A percentile compares a stretch with the other conserved stretches of the same genome.
phyloP scores from a whole-genome alignment of 192 early-diverging fungal genomes.

The Gorgonomyces haynaldii region DNA sequence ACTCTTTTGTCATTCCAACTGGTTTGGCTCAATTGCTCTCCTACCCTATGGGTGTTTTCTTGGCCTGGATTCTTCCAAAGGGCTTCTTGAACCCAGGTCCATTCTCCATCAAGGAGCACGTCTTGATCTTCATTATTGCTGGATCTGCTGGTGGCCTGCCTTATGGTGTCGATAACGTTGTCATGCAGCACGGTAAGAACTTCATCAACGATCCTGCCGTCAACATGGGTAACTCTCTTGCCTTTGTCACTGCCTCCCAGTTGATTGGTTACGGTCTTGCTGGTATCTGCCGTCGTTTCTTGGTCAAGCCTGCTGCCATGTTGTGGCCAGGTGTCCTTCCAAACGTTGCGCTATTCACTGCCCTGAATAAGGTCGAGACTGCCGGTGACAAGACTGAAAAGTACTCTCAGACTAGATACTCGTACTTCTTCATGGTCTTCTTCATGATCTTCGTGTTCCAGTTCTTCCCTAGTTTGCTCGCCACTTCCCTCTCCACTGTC shows the following conservation, averaged over 20 bases:
- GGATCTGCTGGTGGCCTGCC: constrained; percentile 6
- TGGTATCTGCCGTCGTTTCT: constrained; percentile 57
- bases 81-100: constrained; percentile 69
- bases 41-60: constrained; percentile 57
- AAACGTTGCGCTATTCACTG: constrained; percentile 63
- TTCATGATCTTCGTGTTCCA: not conserved
- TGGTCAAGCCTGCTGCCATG: constrained; percentile 77
- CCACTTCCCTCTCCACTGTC: constrained; percentile 13
- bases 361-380: constrained; percentile 48
- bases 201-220: constrained; percentile 3
- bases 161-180: constrained; percentile 39
- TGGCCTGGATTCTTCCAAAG: constrained; percentile 50
- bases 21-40: constrained; percentile 52
- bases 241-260: constrained; percentile 43
- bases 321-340: constrained; percentile 73
- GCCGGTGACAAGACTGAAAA: not conserved
- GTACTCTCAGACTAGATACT: constrained; percentile 24
- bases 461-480: constrained; percentile 1
- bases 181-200: too few species aligned
- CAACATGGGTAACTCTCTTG: not conserved
- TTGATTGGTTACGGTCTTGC: constrained; percentile 56
- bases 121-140: constrained; percentile 40
- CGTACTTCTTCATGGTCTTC: constrained; percentile 38
- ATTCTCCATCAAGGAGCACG: constrained; percentile 82
- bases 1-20: constrained; percentile 16